These are phyloP conservation scores for Phytophthora nicotianae DNA, from an alignment of 352 stramenopile species.

Conservation along the genomic window DNA sequence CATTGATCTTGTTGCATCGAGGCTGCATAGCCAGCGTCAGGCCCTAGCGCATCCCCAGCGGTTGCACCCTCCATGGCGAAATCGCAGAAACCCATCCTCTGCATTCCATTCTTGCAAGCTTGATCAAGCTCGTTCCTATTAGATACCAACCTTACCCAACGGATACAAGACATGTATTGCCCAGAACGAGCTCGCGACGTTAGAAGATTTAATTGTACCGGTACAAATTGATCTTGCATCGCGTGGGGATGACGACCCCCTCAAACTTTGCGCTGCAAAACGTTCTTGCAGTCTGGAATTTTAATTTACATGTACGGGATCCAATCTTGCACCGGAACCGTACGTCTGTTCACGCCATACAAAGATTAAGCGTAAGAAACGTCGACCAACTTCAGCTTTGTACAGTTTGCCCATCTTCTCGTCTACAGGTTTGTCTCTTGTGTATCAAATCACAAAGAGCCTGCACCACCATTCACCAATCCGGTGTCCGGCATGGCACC, in stretches of 20 bases:
- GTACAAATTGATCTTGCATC: too few relatives aligned
- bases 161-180: too few relatives aligned
- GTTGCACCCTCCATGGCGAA: not conserved
- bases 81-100: not conserved
- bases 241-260: not conserved
- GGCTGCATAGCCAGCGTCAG: not conserved
- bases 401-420: conserved; percentile 26
- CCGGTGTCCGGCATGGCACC: conserved; percentile 17
- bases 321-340: conserved; percentile 16
- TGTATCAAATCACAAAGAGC: conserved; percentile 18
- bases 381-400: conserved; percentile 12
- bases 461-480: conserved; percentile 27
- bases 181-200: too few relatives aligned
- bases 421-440: conserved; percentile 38
- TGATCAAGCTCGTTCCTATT: too few relatives aligned
- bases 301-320: not conserved
- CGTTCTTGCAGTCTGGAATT: not conserved
- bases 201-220: too few relatives aligned
- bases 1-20: too few relatives aligned
- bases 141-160: too few relatives aligned
- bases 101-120: not conserved
- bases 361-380: conserved; percentile 17
- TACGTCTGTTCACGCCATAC: conserved; percentile 14
- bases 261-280: not conserved
- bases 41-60: not conserved